Evolutionary conservation across 257 asterid species (phyloP).

Genomic region (Paulownia fortunei): DNA sequence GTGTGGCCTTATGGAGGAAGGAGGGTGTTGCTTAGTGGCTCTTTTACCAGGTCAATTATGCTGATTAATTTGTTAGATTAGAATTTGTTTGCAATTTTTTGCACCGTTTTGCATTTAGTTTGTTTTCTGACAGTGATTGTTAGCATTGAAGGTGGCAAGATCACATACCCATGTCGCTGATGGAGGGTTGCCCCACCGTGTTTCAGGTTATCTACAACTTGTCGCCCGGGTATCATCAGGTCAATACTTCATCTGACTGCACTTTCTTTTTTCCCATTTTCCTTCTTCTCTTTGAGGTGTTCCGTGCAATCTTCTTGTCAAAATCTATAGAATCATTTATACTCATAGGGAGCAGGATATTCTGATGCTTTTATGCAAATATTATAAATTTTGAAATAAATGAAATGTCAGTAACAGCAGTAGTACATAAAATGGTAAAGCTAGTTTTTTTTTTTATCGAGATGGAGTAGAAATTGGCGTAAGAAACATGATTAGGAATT

Average conservation of each 20-base stretch:
- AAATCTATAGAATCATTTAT: neutral
- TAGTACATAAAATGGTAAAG: neutral
- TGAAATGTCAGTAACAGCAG: neutral
- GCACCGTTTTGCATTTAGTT: constrained; percentile 9
- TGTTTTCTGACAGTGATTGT: constrained; percentile 28
- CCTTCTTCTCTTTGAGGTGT: neutral
- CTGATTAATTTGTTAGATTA: constrained; percentile 21
- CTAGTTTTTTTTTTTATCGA: neutral
- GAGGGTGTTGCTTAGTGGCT: constrained; percentile 66
- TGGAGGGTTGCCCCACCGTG: constrained; percentile 77
- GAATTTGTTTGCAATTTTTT: constrained; percentile 14
- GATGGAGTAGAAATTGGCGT: neutral
- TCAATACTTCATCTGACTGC: constrained; percentile 21
- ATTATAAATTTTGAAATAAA: neutral
- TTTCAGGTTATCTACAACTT: constrained; percentile 69
- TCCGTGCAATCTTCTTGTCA: constrained; percentile 3
- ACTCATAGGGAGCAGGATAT: neutral
- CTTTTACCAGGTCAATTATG: constrained; percentile 65
- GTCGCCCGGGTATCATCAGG: constrained; percentile 78
- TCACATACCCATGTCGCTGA: constrained; percentile 67
- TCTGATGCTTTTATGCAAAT: neutral
- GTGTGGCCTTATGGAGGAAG: constrained; percentile 86
- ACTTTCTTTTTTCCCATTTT: neutral
- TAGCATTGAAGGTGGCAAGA: constrained; percentile 61
- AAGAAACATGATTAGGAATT: neutral